Percentiles rank a stretch among this genome's conserved stretches.
These are phyloP conservation scores for Conringia planisiliqua DNA, from an alignment of 345 rosid genomes.

Conservation along the genomic window DNA sequence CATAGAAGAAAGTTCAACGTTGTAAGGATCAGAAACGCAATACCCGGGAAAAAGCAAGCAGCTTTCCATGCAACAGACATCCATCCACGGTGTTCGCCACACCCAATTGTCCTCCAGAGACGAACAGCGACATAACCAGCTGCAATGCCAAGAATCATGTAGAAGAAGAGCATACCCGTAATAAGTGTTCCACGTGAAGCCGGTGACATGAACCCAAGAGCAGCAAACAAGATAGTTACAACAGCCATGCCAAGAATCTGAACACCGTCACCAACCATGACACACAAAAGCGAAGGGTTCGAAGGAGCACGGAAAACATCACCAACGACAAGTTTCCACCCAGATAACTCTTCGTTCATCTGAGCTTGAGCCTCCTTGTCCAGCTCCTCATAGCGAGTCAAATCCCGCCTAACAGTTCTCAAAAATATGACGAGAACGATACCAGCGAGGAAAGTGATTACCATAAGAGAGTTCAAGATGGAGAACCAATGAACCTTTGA, in stretches of 20 bases:
- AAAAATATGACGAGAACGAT: conserved; percentile 81
- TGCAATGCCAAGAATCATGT: conserved; percentile 65
- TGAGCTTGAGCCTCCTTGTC: conserved; percentile 92
- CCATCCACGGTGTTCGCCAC: conserved; percentile 62
- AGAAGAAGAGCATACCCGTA: conserved; percentile 72
- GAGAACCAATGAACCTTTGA: conserved; percentile 94
- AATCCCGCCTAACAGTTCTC: conserved; percentile 84
- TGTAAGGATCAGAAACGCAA: conserved; percentile 58
- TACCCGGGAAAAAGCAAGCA: conserved; percentile 78
- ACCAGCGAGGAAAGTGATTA: conserved; percentile 85
- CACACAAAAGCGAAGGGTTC: conserved; percentile 55
- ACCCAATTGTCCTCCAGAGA: conserved; percentile 57
- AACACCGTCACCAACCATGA: conserved; percentile 72
- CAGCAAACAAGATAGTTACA: conserved; percentile 66
- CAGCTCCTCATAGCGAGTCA: conserved; percentile 83
- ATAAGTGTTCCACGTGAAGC: conserved; percentile 74
- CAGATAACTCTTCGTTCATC: conserved; percentile 90
- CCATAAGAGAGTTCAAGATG: conserved; percentile 75
- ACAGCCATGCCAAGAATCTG: conserved; percentile 78
- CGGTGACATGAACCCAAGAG: conserved; percentile 81
- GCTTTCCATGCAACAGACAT: conserved; percentile 64
- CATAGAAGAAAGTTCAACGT: conserved; percentile 58
- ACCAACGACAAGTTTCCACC: conserved; percentile 81
- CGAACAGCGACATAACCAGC: conserved; percentile 75
- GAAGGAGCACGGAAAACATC: conserved; percentile 70